Conservation (phyloP, 257 asterid species). For the Nicotiana knightiana region DNA sequence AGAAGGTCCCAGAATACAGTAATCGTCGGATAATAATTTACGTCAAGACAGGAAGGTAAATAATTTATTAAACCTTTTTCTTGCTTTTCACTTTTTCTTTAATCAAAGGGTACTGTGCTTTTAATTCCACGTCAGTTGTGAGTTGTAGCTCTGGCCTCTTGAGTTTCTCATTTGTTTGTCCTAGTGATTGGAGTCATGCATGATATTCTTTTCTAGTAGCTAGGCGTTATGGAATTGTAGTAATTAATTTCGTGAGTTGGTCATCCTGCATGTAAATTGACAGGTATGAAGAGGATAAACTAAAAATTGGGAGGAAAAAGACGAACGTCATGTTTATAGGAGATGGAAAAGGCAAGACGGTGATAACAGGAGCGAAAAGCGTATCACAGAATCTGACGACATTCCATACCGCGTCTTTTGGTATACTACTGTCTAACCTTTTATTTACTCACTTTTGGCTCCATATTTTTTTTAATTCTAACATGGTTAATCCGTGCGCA, state of each 20-base stretch:
- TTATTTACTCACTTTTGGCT: neutral
- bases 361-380: conserved; percentile 78
- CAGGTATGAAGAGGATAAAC: conserved; percentile 69
- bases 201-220: neutral
- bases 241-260: no score
- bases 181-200: neutral
- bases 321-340: conserved; percentile 85
- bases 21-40: conserved; percentile 62
- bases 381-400: conserved; percentile 66
- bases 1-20: conserved; percentile 70
- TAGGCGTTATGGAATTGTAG: neutral
- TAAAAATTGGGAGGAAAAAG: conserved; percentile 86
- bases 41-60: conserved; percentile 94
- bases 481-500: no score
- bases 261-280: neutral
- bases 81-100: neutral
- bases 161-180: neutral
- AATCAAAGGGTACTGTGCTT: conserved; percentile 7
- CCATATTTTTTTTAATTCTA: neutral
- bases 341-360: conserved; percentile 85
- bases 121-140: neutral
- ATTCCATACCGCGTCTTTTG: conserved; percentile 85
- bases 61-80: neutral
- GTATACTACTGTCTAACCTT: conserved; percentile 31
- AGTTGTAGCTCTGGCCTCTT: neutral